Evolutionary conservation across 73 alveolate species (phyloP), one percentile per base, ranked within the genome.

Genomic region (Paramecium primaurelia): DNA sequence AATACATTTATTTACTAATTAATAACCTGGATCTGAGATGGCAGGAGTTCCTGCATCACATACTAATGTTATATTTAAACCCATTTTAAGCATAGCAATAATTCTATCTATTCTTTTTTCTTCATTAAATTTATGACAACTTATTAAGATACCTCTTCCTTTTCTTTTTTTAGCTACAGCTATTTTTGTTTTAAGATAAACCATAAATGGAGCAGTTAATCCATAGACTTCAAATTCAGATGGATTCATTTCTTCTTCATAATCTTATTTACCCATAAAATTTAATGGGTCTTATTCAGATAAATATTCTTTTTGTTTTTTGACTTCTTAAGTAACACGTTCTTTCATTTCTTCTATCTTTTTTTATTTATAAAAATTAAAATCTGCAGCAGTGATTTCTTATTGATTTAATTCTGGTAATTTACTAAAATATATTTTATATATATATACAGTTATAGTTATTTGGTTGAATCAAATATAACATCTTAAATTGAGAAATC

Each of bases 11-110:
- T 71, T 90, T 0, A 96, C 95, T 12, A 96, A 77, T 86, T 88
- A 89, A 58, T 93, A 96, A 0, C 99, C 99, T 7, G 98, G 98
- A 85, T 96, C 99, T 36, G 98, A 94, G 11, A 96, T 95, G 5
- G 98, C 92, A 22, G 99, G 99, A n/a, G 99, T 96, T 30, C 99
- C 99, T 36, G 99, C 99, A 92, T 96, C 99, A 38, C 96, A 80
- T 30, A 96, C 98, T 42, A 96, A 88, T 6, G 98, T 97, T 5
- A 95, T 95, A 80, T 92, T 95, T 45, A 96, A 58, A 1, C 99
- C 99, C 68, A 88, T 58, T 86, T 95, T 96, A 86, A 96, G 88
- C 26, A 97, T 97, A 58, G 92, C 93, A 25, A 96, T 93, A 5
- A 96, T 80, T 77, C 94, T 88, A 16, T 98, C 98, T 12, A 95